Base-by-base conservation (phyloP, 108 stramenopile genomes). In the Phaeodactylum tricornutum region DNA sequence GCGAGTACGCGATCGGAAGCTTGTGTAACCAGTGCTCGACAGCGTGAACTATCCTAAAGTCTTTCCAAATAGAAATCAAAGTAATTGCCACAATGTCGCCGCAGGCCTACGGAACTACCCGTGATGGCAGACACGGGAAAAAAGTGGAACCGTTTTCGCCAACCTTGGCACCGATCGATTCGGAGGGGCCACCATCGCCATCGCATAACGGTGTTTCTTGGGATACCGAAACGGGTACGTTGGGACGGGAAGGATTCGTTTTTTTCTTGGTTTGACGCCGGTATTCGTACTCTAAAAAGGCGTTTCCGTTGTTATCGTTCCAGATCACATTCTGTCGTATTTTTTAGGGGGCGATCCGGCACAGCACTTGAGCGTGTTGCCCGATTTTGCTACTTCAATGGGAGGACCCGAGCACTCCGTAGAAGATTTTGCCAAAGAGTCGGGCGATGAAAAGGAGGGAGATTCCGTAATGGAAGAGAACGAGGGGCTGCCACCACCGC, bases 251-350 rank as follows among this genome's bases (percentile, higher is more conserved):
- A 37, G 8, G 16, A n/a, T n/a, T n/a, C 4, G 42, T 32, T 23
- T 28, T 62, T 12, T 9, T 26, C 30, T 34, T 38, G 12, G 5
- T 26, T 31, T 20, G 2, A 1, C 35, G 4, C 7, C 8, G 24
- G 9, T 23, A 47, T n/a, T 28, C 8, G 15, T 15, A 7, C 15
- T 28, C 46, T 8, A 23, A 28, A 12, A 7, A 28, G 8, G 8
- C 46, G 24, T 28, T 27, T 17, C 16, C 16, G 43, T 31, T 11
- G 4, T 29, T 7, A 22, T 11, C 44, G 2, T 20, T 34, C 19
- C 45, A 79, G 82, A 77, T 38, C 78, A 84, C 67, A 59, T 84
- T 40, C 53, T 84, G 31, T 78, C 73, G 1, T 84, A 80, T 46
- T 84, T 84, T 61, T 57, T 84, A 24, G 83, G 76, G 1, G 70